A percentile compares a stretch with the other conserved stretches of the same genome.
phyloP scores from a whole-genome alignment of 1,284 basidiomycete species.

The Moniliella sp. region DNA sequence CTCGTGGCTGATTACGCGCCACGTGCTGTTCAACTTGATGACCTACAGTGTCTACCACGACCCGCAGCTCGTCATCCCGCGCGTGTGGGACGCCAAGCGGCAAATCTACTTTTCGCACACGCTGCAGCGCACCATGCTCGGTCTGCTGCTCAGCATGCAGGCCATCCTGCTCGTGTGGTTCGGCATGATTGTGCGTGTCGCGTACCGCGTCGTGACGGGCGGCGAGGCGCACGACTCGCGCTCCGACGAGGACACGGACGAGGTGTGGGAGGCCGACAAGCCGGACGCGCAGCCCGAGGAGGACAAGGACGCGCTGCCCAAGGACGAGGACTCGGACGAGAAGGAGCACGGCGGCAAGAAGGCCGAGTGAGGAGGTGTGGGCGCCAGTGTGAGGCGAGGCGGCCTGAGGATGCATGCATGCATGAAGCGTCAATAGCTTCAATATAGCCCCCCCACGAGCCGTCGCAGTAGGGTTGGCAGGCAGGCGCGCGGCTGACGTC shows the following conservation, averaged over 20 bases:
- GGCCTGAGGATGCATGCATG: no score
- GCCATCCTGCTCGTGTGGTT: conserved; percentile 64
- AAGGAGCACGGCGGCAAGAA: no score
- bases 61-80: background rate
- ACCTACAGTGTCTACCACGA: conserved; percentile 10
- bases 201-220: conserved; percentile 55
- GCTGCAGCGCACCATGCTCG: no score
- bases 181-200: conserved; percentile 57
- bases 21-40: conserved; percentile 18
- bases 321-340: no score
- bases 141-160: conserved; percentile 35
- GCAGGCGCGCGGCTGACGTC: no score
- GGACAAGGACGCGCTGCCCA: no score
- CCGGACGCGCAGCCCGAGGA: no score
- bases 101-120: background rate
- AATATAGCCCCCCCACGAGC: no score
- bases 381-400: no score
- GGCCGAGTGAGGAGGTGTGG: no score
- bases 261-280: background rate
- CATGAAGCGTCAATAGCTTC: no score
- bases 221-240: conserved; percentile 52
- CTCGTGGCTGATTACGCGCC: conserved; percentile 24
- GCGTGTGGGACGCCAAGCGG: background rate
- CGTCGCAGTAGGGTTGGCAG: no score
- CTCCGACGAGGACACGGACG: background rate